A percentile compares a stretch with the other conserved stretches of the same genome.
phyloP scores from a whole-genome alignment of 495 filamentous ascomycete species.

The Glarea lozoyensis region DNA sequence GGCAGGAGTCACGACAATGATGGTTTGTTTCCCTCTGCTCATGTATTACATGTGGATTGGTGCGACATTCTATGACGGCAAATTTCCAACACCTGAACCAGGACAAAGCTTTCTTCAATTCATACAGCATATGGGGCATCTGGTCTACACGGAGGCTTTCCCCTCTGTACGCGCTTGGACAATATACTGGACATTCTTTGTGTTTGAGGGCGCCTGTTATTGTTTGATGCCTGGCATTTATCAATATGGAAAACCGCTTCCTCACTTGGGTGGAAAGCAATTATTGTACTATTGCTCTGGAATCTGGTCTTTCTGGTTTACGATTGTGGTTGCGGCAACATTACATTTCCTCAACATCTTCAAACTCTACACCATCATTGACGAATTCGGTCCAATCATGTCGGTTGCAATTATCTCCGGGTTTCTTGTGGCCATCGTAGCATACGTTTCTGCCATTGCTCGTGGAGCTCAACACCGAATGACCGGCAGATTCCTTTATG shows the following conservation, averaged over 20 bases:
- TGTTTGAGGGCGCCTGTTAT: constrained; percentile 77
- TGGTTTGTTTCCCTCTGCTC: constrained; percentile 82
- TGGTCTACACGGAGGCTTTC: constrained; percentile 75
- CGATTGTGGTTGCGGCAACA: constrained; percentile 53
- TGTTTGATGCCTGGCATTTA: constrained; percentile 76
- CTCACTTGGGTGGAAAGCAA: constrained; percentile 71
- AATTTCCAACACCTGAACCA: constrained; percentile 57
- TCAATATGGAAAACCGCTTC: constrained; percentile 75
- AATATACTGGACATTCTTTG: constrained; percentile 88
- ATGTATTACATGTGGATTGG: constrained; percentile 99
- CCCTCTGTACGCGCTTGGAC: constrained; percentile 72
- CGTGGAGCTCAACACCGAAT: constrained; percentile 84
- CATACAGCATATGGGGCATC: constrained; percentile 49
- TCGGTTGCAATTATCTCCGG: constrained; percentile 86
- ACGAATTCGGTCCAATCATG: constrained; percentile 89
- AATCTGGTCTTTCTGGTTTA: constrained; percentile 78
- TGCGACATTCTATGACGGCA: constrained; percentile 80
- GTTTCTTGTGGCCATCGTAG: constrained; percentile 67
- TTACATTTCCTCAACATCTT: constrained; percentile 80
- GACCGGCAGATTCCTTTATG: constrained; percentile 86
- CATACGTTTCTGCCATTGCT: constrained; percentile 72
- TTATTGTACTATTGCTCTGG: constrained; percentile 91
- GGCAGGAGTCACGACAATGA: constrained; percentile 66
- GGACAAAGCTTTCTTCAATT: constrained; percentile 63
- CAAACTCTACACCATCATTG: constrained; percentile 86